These are phyloP conservation scores for Dentipellis fragilis DNA, from an alignment of 768 basidiomycete genomes.

Conservation along the genomic window DNA sequence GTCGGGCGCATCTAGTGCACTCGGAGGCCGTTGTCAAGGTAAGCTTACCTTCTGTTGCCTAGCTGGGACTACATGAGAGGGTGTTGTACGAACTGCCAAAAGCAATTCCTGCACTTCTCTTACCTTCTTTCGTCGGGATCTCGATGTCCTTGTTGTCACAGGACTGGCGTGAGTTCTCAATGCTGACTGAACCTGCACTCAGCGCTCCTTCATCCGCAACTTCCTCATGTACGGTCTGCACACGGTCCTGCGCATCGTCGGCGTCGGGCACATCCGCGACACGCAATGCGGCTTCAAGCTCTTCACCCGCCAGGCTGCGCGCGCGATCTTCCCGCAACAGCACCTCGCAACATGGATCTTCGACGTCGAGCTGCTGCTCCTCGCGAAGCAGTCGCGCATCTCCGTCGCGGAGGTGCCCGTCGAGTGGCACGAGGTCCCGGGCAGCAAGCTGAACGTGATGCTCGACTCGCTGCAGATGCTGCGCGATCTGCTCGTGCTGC, in stretches of 20 bases:
- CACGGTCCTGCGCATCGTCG: slow-evolving; percentile 78
- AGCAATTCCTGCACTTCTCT: too few species aligned
- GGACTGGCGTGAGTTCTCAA: background rate
- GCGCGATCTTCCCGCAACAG: slow-evolving; percentile 74
- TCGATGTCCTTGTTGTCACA: too few species aligned
- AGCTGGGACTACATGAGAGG: too few species aligned
- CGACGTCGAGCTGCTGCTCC: slow-evolving; percentile 85
- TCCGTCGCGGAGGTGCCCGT: slow-evolving; percentile 83
- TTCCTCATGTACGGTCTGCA: slow-evolving; percentile 92
- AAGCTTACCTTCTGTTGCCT: slow-evolving; percentile 8
- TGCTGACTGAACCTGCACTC: background rate
- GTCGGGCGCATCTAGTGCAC: slow-evolving; percentile 84
- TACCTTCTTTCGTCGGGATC: too few species aligned
- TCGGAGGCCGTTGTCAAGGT: slow-evolving; percentile 94
- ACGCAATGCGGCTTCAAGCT: slow-evolving; percentile 98
- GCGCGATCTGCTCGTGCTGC: slow-evolving; percentile 71
- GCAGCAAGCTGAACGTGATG: slow-evolving; percentile 84
- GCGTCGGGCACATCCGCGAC: slow-evolving; percentile 84
- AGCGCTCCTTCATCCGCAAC: slow-evolving; percentile 87
- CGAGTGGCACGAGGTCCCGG: slow-evolving; percentile 88
- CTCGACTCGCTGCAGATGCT: slow-evolving; percentile 86
- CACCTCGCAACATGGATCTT: slow-evolving; percentile 94
- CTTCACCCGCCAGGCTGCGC: slow-evolving; percentile 76
- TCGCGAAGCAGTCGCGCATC: slow-evolving; percentile 70
- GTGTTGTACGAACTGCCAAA: too few species aligned